Evolutionary conservation across 345 rosid genomes (phyloP), one percentile per base, ranked within the genome.

Genomic region (Eucalyptus shirleyi): DNA sequence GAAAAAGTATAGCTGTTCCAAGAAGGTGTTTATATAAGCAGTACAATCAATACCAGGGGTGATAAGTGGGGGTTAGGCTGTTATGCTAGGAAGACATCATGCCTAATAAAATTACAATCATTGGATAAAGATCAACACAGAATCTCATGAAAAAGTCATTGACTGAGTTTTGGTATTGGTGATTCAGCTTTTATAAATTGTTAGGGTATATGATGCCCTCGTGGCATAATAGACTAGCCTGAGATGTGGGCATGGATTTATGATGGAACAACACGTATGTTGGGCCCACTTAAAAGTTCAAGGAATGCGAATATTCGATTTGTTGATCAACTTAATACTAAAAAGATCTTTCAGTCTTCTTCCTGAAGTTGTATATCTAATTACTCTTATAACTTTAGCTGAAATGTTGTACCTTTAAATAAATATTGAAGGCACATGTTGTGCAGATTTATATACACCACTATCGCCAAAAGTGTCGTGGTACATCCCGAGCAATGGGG

Each of bases 401-500:
- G 65, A 86, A 86, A 51, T 8, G 37, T n/a, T 65, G 37, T n/a
- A n/a, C 77, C 77, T 65, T 65, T 65, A 16, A 2, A 65, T 65
- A 65, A 65, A 65, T 16, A 65, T 16, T 65, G 77, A 65, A 86
- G 50, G 40, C 21, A n/a, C 34, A n/a, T 21, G 47, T 77, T 77
- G 47, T 92, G 95, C 96, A 95, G 96, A 95, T 93, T 92, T 95
- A 14, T 95, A 94, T 88, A 92, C 96, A 1, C 96, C 97, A 32
- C 91, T 95, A 87, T 95, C 97, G 51, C 97, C 96, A 7, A 95
- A 88, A 90, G 95, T 95, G 28, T 94, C 97, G n/a, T 95, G 96
- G 96, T 93, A 92, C 92, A 91, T 94, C 87, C 95, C 93, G 89
- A 94, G 96, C 86, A 94, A 92, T 51, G 95, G 95, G 44, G 96